Conservation (phyloP, 257 asterid genomes). For the Mitragyna speciosa region DNA sequence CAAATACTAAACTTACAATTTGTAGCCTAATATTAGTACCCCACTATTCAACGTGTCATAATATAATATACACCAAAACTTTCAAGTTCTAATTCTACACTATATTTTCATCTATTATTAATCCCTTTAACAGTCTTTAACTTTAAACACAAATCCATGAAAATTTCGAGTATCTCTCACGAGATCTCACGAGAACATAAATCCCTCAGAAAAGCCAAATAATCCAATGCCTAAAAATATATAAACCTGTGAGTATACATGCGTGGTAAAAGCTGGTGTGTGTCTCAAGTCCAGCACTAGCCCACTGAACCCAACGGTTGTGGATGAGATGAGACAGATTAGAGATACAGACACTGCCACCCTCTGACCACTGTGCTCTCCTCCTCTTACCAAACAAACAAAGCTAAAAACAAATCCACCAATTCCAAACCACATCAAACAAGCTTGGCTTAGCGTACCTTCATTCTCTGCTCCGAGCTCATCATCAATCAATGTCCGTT, state of each 20-base stretch:
- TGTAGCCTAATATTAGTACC: too few relatives aligned
- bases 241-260: too few relatives aligned
- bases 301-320: conserved; percentile 43
- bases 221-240: too few relatives aligned
- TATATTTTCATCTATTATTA: too few relatives aligned
- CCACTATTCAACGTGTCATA: too few relatives aligned
- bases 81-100: too few relatives aligned
- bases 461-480: conserved; percentile 10
- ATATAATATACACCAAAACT: too few relatives aligned
- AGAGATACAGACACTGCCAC: conserved; percentile 12
- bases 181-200: neutral
- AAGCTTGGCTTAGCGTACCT: neutral
- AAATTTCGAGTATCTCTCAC: neutral
- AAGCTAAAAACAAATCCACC: neutral
- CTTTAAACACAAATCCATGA: too few relatives aligned
- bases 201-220: too few relatives aligned
- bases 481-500: conserved; percentile 13
- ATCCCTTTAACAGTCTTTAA: too few relatives aligned
- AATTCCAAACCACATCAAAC: too few relatives aligned
- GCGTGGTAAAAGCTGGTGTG: conserved; percentile 54
- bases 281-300: conserved; percentile 64
- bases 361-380: conserved; percentile 13
- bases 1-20: too few relatives aligned
- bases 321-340: conserved; percentile 13
- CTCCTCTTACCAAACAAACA: neutral